Percentiles rank a stretch among this genome's conserved stretches.
These are phyloP conservation scores for Nicotiana tomentosiformis DNA, from an alignment of 257 asterid genomes.

Conservation along the genomic window DNA sequence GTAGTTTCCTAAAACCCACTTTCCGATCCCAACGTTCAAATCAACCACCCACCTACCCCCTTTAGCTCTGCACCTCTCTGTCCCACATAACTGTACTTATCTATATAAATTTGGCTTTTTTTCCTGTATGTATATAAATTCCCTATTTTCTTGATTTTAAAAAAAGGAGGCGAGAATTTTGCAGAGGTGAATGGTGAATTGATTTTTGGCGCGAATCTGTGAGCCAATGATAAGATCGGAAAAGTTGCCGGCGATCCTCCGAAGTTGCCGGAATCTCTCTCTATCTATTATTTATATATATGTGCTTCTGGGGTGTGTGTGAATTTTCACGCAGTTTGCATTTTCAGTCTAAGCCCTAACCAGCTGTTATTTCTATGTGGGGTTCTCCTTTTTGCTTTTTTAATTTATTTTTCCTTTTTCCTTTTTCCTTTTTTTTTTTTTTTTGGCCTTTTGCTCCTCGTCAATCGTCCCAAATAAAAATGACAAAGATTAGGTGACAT, in stretches of 20 bases:
- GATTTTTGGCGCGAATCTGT: constrained; percentile 36
- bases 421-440: too few species aligned
- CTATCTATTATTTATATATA: not conserved
- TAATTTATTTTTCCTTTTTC: too few species aligned
- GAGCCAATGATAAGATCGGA: constrained; percentile 45
- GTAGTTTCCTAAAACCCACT: constrained; percentile 24
- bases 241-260: constrained; percentile 52
- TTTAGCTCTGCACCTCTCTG: constrained; percentile 22
- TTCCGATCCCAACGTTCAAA: constrained; percentile 45
- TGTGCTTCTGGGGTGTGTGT: not conserved
- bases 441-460: not conserved
- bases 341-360: constrained; percentile 13
- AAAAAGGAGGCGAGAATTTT: constrained; percentile 18
- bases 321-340: constrained; percentile 12
- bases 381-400: not conserved
- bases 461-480: not conserved
- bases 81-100: constrained; percentile 30
- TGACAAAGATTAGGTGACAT: not conserved
- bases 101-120: constrained; percentile 4
- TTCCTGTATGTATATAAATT: not conserved
- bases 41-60: constrained; percentile 14
- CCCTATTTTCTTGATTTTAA: constrained; percentile 2
- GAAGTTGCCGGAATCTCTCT: constrained; percentile 53
- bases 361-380: constrained; percentile 16
- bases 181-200: not conserved